Base-by-base conservation (phyloP, 305 asterid genomes). In the Rubia balearica region DNA sequence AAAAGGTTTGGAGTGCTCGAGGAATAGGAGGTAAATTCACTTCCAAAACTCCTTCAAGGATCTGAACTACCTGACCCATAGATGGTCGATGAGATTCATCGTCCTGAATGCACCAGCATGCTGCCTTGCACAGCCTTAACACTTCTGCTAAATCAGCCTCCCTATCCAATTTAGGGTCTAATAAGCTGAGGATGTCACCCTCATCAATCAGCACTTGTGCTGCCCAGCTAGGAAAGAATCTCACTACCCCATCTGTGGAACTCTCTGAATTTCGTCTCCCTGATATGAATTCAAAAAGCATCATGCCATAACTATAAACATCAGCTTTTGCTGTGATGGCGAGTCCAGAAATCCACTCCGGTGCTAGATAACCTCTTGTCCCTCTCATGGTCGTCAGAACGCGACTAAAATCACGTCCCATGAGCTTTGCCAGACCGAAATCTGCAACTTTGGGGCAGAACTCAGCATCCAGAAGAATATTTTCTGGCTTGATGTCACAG, bases 331-430 rank as follows among this genome's bases (percentile, higher is more conserved):
- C 78, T 46, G 96, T 86, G n/a, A 89, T 82, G 24, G 96, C 88
- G 3, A 87, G 90, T 43, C 96, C 91, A 0, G 96, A 82, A 79
- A 89, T 85, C 96, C 94, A 87, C 71, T 87, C 94, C 0, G 96
- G 96, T 0, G 91, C 96, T 9, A 89, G 94, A 72, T 89, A 89
- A n/a, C 96, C 96, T 69, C 91, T 75, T 9, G 96, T 89, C 17
- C 96, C 94, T 76, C 96, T 80, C 86, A 89, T 82, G 59, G 94
- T 89, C 6, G 94, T 89, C 24, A 89, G 81, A 24, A 87, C 94
- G 8, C 91, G 80, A 61, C 91, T 87, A 61, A 89, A 89, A 60
- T 89, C 96, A 1, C 92, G 96, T 13, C 96, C 96, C 81, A 89
- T 73, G 46, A 89, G 90, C 81, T 86, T 87, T 61, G 96, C 89